phyloP scores from a whole-genome alignment of 2,329 filamentous ascomycete genomes.

The Arthrobotrys musiformis region DNA sequence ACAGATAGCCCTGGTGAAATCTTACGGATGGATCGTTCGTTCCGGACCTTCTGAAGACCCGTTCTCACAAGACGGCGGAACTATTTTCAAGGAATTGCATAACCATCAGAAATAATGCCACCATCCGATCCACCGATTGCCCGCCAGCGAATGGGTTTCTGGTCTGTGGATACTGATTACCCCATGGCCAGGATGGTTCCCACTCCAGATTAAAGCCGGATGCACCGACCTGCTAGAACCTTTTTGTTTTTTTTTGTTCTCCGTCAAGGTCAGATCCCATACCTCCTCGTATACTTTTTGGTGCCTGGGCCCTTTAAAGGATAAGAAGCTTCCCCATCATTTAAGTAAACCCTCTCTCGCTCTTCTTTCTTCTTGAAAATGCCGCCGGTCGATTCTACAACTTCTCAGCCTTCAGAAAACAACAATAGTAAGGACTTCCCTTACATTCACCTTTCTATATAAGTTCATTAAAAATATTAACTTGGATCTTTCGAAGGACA shows the following conservation, averaged over 20 bases:
- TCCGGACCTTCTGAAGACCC: conserved; percentile 21
- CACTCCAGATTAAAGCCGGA: conserved; percentile 55
- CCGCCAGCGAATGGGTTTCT: conserved; percentile 52
- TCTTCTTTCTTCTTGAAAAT: conserved; percentile 43
- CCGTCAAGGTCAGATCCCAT: conserved; percentile 52
- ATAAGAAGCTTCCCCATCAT: conserved; percentile 54
- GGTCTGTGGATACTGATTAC: conserved; percentile 52
- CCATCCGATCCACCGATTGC: conserved; percentile 53
- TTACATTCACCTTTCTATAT: conserved; percentile 9
- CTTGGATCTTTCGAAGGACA: conserved; percentile 22
- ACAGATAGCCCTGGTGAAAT: conserved; percentile 12
- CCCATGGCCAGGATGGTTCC: conserved; percentile 54
- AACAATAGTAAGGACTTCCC: conserved; percentile 36
- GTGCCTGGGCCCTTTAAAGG: conserved; percentile 51
- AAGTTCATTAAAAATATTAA: conserved; percentile 5
- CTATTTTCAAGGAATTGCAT: conserved; percentile 54
- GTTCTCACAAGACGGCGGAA: conserved; percentile 53
- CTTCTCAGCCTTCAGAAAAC: conserved; percentile 37
- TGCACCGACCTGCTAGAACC: conserved; percentile 48
- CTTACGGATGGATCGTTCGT: conserved; percentile 15
- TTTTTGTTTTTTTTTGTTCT: conserved; percentile 46
- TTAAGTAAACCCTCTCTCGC: conserved; percentile 50
- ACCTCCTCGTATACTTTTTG: conserved; percentile 50
- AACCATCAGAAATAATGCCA: conserved; percentile 52
- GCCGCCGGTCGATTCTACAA: conserved; percentile 54